Percentiles rank a stretch among this genome's conserved stretches.
phyloP scores from a whole-genome alignment of 2,329 filamentous ascomycete genomes.

The Aspergillus sp. region DNA sequence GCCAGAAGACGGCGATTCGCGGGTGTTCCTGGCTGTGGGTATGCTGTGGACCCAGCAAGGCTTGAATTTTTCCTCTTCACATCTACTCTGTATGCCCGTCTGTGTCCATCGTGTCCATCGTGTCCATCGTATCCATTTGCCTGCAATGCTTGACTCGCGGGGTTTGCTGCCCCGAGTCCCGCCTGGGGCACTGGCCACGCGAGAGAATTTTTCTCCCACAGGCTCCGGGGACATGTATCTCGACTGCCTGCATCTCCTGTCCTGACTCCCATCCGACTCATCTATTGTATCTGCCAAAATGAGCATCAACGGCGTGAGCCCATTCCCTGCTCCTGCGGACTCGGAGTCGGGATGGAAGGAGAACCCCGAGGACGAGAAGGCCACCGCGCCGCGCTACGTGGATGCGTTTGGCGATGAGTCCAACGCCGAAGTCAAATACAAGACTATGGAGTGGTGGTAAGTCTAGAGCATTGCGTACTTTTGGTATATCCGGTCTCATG shows the following conservation, averaged over 20 bases:
- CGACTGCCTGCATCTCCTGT: not conserved
- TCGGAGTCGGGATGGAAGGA: not conserved
- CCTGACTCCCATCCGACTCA: not conserved
- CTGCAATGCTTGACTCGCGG: not conserved
- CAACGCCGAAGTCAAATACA: conserved; percentile 46
- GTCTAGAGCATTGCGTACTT: not conserved
- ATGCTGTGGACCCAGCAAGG: too few relatives aligned
- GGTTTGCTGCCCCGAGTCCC: not conserved
- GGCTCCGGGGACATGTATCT: not conserved
- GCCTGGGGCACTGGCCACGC: not conserved
- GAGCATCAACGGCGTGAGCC: not conserved
- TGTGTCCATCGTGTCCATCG: too few relatives aligned
- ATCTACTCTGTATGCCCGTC: too few relatives aligned
- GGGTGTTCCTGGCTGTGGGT: too few relatives aligned
- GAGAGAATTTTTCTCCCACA: not conserved
- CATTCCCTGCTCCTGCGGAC: not conserved
- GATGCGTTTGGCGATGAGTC: conserved; percentile 33
- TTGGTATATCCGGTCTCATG: not conserved
- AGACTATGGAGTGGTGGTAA: conserved; percentile 46
- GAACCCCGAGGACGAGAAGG: not conserved
- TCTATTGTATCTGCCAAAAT: not conserved
- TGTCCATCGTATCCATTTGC: too few relatives aligned
- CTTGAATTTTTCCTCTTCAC: too few relatives aligned
- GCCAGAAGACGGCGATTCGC: too few relatives aligned
- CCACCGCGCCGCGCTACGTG: not conserved